Evolutionary conservation across 2,329 filamentous ascomycete genomes (phyloP), one percentile per base, ranked within the genome.

Genomic region (Fusarium sororula): DNA sequence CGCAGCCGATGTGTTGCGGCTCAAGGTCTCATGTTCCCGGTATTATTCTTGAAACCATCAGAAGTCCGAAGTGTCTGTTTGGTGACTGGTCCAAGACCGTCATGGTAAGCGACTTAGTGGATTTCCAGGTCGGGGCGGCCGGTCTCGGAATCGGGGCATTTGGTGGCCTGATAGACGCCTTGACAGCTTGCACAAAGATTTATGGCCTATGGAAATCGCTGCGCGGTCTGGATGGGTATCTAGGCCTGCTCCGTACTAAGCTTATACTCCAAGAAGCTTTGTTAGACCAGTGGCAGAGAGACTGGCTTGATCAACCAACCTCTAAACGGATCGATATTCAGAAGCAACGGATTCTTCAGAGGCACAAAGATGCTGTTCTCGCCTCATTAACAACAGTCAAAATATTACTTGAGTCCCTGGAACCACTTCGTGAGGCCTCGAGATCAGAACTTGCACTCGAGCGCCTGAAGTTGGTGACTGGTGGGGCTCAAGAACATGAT

Each of bases 201-300:
- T 60, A 60, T 20, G 41, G 41, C 5, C 12, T 60, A 4, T 63
- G 60, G 53, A 60, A 63, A 20, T 59, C 60, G 3, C 18, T 63
- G 13, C 41, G 60, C 1, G n/a, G 26, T 24, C 60, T 63, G 2
- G 30, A 41, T 39, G 42, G 60, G 1, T 28, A 60, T n/a, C 35
- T 63, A 8, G 60, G 7, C 3, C n/a, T 63, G 3, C 41, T 63
- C 2, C 60, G 60, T 1, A 63, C 53, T 5, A 47, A 63, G 32
- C 60, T 60, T 18, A 48, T 63, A 20, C 54, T 63, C 8, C 54
- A 63, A 20, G 42, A 63, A 9, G 60, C 60, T 28, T 20, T 63
- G 15, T 44, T 60, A 10, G 60, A 60, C 3, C 60, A 60, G n/a
- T 60, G 60, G 60, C 54, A 63, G 32, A 63, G 60, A 59, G 35